Evolutionary conservation across 2,329 filamentous ascomycete genomes (phyloP), one percentile per base, ranked within the genome.

Genomic region (Aspergillus carbonarius): DNA sequence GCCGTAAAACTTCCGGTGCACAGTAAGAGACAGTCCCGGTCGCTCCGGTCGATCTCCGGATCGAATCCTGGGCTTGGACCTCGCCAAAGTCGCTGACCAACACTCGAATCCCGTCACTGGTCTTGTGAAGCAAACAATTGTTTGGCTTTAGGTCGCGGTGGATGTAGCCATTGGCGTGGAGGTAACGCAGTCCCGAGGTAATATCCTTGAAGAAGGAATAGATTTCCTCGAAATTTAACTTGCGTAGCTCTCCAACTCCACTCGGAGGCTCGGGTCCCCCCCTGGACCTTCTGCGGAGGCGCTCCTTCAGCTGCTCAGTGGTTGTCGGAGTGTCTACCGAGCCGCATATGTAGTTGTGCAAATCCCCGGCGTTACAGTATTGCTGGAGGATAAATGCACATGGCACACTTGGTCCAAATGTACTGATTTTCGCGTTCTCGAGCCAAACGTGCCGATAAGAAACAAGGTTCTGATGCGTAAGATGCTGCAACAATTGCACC

Each of bases 21-120:
- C 95, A 99, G 74, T 97, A 99, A 0, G 93, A 98, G 47, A 99
- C 95, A 0, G 95, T 99, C 1, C 95, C 95, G 0, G 95, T 99
- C 0, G 92, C 90, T 1, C 95, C 95, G 0, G 93, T 96, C 0
- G 92, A 96, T 58, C 89, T 90, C n/a, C 95, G 87, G 15, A 87
- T 85, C 0, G 85, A 85, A 68, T 93, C 89, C 64, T 93, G 90
- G 1, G 88, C 84, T 72, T 99, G 96, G 0, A 98, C 93, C 74
- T 99, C 95, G 40, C 96, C 95, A 77, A 99, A 99, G 72, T 99
- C 95, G 72, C 93, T 98, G 57, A 99, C 96, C 15, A 99, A 81
- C 48, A 96, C 96, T 54, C 84, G 85, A 10, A 92, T 79, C 40
- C 87, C 88, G 49, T 83, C 83, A 23, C 88, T 89, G 60, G 88